These are phyloP conservation scores for Cubamyces lactineus DNA, from an alignment of 768 basidiomycete genomes.

Conservation along the genomic window DNA sequence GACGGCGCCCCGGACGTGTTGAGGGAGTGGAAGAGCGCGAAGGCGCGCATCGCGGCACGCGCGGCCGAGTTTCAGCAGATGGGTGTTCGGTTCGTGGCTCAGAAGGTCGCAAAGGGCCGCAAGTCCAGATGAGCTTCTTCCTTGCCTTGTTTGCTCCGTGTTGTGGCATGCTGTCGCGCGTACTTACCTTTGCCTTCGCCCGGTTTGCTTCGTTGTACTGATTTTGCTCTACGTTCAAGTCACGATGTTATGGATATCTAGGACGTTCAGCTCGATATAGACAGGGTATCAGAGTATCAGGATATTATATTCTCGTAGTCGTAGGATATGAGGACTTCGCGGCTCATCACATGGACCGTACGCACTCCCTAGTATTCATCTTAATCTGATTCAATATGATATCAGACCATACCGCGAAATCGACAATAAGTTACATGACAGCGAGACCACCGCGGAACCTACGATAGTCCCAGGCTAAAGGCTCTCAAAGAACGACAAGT, in stretches of 20 bases:
- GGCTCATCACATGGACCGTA: too few relatives aligned
- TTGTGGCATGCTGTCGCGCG: not conserved
- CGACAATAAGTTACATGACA: slow-evolving; percentile 22
- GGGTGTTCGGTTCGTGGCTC: slow-evolving; percentile 10
- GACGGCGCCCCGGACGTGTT: slow-evolving; percentile 31
- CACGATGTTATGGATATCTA: not conserved
- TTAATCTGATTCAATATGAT: not conserved
- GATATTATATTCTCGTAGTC: not conserved
- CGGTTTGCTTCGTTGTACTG: not conserved
- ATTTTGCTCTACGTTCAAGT: not conserved
- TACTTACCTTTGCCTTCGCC: not conserved
- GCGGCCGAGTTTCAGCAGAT: slow-evolving; percentile 19
- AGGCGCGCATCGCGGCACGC: slow-evolving; percentile 24
- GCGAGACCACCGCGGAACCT: not conserved
- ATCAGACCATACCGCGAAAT: not conserved
- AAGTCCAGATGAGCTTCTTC: not conserved
- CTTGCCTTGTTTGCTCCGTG: not conserved
- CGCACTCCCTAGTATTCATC: too few relatives aligned
- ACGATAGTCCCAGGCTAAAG: slow-evolving; percentile 38
- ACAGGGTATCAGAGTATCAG: not conserved
- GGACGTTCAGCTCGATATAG: not conserved
- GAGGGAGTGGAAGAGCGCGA: slow-evolving; percentile 26
- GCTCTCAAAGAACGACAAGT: slow-evolving; percentile 87
- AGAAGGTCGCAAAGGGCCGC: not conserved
- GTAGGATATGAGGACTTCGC: not conserved